Base-by-base conservation (phyloP, 345 rosid genomes). In the Hypericum androsaemum region DNA sequence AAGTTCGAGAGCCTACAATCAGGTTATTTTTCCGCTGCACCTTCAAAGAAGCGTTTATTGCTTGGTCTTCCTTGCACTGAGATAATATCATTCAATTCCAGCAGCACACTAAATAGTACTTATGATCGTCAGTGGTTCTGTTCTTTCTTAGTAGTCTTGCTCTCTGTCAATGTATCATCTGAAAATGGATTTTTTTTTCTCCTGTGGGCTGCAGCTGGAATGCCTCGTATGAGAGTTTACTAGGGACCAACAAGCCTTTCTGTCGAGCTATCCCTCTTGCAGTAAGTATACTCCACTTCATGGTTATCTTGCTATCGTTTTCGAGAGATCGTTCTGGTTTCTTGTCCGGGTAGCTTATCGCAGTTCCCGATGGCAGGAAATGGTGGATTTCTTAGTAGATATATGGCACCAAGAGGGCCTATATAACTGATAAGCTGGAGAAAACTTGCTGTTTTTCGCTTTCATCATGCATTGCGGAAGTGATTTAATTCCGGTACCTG, bases 1-100 rank as follows among this genome's bases (percentile, higher is more conserved):
- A 57, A 70, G 39, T 59, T 65, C 79, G 58, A 60, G 87, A 84
- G 70, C 85, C 94, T 52, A 60, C 76, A n/a, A 78, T 84, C 60
- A 84, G 82, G 92, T 81, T 62, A 74, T 60, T 39, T 14, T 35
- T 46, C 32, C 32, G 1, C 32, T 22, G 32, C 32, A 22, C 32
- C 32, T 22, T 22, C 32, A 22, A 22, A 22, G 32, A 22, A 22
- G 32, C 4, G 32, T 22, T 4, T 22, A 1, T 1, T 22, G 32
- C 32, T 22, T 22, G 32, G 32, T 22, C 4, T 22, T 22, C 32
- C n/a, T n/a, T n/a, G n/a, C n/a, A n/a, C n/a, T n/a, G n/a, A n/a
- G n/a, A n/a, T n/a, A n/a, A n/a, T n/a, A n/a, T n/a, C n/a, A n/a
- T n/a, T n/a, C n/a, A n/a, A n/a, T n/a, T n/a, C n/a, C n/a, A n/a